Evolutionary conservation across 2,329 filamentous ascomycete species (phyloP).

Genomic region (Aspergillus alliaceus): DNA sequence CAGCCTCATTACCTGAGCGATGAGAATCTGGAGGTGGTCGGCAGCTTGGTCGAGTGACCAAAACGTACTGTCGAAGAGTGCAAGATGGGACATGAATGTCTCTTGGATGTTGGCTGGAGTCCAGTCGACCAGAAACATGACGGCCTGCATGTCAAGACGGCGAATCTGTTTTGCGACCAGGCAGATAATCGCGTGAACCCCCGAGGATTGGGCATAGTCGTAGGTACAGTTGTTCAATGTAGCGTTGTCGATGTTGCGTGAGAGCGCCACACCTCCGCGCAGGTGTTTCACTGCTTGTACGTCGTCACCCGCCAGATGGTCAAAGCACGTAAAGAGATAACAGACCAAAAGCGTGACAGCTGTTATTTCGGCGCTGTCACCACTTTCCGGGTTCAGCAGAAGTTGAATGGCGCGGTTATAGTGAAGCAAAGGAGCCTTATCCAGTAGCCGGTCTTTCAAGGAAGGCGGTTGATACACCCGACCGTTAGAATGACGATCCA

Average conservation of each 20-base stretch:
- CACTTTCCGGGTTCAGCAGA: conserved; percentile 21
- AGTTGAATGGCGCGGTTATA: conserved; percentile 23
- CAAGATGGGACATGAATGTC: conserved; percentile 7
- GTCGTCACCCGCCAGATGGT: conserved; percentile 36
- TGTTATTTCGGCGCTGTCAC: conserved; percentile 24
- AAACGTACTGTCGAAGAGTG: conserved; percentile 18
- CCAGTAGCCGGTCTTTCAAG: conserved; percentile 8
- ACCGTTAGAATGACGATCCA: conserved; percentile 16
- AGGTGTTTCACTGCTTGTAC: conserved; percentile 38
- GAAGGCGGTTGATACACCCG: conserved; percentile 1
- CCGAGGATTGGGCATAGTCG: conserved; percentile 12
- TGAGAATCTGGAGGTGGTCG: conserved; percentile 32
- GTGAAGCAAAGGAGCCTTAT: conserved; percentile 18
- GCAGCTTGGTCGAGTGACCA: conserved; percentile 34
- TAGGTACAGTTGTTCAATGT: background rate
- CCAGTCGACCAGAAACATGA: conserved; percentile 31
- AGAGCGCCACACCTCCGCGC: conserved; percentile 35
- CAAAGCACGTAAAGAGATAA: conserved; percentile 43
- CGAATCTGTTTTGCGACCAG: conserved; percentile 36
- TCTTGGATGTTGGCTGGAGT: conserved; percentile 30
- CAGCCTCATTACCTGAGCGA: conserved; percentile 32
- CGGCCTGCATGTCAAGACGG: conserved; percentile 39
- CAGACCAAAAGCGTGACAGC: conserved; percentile 39
- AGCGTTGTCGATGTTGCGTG: conserved; percentile 10
- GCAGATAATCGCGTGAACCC: conserved; percentile 20